Percentiles rank a stretch among this genome's conserved stretches.
phyloP scores from a whole-genome alignment of 2,329 filamentous ascomycete species.

The Penicillium hordei region DNA sequence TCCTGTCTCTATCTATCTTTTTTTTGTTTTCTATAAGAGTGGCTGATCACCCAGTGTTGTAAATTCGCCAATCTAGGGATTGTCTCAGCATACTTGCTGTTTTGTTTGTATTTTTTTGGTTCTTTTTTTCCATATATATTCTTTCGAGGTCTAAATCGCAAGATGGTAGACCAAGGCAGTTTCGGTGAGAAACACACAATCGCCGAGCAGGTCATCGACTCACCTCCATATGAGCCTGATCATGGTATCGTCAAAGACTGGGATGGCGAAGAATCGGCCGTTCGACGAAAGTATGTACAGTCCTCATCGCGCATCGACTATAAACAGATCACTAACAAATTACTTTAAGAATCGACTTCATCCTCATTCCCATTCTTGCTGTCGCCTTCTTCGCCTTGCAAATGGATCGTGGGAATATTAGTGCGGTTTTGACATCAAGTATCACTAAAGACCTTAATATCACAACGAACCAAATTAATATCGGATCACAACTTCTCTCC shows the following conservation, averaged over 20 bases:
- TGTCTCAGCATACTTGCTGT: too few relatives aligned
- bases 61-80: not conserved
- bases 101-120: not conserved
- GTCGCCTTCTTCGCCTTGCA: conserved; percentile 34
- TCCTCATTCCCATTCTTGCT: conserved; percentile 32
- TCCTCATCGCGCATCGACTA: not conserved
- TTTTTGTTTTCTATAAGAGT: conserved; percentile 1
- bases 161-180: not conserved
- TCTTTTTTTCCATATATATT: too few relatives aligned
- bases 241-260: conserved; percentile 29
- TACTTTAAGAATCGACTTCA: conserved; percentile 28
- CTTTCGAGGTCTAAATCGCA: not conserved
- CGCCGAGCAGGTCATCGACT: conserved; percentile 11
- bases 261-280: conserved; percentile 27
- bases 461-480: conserved; percentile 55
- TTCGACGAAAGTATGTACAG: conserved; percentile 23
- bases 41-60: not conserved
- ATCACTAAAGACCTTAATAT: conserved; percentile 54
- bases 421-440: conserved; percentile 54
- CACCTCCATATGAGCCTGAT: conserved; percentile 15
- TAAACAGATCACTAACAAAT: not conserved
- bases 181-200: conserved; percentile 12
- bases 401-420: conserved; percentile 44
- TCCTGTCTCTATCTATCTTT: not conserved
- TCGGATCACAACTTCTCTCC: conserved; percentile 54